phyloP scores from a whole-genome alignment of 2,329 filamentous ascomycete species.

The Fusarium globosum region DNA sequence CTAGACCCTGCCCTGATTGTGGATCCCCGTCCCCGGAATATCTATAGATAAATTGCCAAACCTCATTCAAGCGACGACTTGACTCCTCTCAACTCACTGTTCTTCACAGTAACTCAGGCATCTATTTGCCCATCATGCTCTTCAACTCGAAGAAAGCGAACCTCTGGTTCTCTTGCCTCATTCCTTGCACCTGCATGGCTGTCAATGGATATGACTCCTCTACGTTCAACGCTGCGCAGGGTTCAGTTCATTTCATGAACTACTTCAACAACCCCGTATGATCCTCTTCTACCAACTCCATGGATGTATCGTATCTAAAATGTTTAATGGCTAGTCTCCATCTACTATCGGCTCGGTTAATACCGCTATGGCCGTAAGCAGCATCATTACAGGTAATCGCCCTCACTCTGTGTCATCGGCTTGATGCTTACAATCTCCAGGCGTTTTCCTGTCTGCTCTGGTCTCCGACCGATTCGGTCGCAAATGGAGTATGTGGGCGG shows the following conservation, averaged over 20 bases:
- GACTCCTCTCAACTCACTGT: background rate
- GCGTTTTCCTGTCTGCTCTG: background rate
- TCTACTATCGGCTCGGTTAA: constrained; percentile 4
- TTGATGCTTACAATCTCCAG: background rate
- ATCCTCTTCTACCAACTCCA: background rate
- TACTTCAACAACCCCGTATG: constrained; percentile 10
- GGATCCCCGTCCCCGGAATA: background rate
- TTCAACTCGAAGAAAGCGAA: constrained; percentile 11
- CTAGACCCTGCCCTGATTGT: constrained; percentile 3
- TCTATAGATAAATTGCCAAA: background rate
- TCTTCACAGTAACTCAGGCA: background rate
- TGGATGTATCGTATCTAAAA: background rate
- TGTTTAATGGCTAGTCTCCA: too few relatives aligned
- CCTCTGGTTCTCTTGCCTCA: constrained; percentile 11
- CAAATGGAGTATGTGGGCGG: constrained; percentile 7
- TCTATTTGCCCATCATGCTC: background rate
- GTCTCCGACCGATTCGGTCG: constrained; percentile 7
- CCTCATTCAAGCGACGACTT: background rate
- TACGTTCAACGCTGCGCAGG: constrained; percentile 6
- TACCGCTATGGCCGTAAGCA: background rate
- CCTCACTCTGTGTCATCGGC: background rate
- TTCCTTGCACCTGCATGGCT: constrained; percentile 8
- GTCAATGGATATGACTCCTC: constrained; percentile 10
- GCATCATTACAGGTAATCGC: background rate
- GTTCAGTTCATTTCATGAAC: constrained; percentile 15